phyloP scores from a whole-genome alignment of 2,329 filamentous ascomycete species.

The Apiospora rasikravindrae region DNA sequence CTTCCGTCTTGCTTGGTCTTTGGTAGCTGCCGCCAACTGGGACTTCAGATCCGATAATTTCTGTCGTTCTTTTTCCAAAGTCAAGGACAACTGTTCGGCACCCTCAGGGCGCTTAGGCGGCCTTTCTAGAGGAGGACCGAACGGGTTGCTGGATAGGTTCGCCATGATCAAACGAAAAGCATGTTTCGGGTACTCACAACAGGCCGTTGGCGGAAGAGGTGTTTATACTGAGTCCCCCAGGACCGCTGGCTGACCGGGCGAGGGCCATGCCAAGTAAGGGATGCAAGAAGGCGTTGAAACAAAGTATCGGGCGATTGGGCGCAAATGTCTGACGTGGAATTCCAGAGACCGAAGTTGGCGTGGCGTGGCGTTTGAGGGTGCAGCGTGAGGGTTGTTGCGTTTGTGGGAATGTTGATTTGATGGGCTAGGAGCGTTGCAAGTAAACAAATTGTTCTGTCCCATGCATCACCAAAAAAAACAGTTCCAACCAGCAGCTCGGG shows the following conservation, averaged over 20 bases:
- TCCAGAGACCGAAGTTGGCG: neutral
- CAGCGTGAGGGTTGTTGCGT: neutral
- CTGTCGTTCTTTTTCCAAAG: neutral
- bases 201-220: slow-evolving; percentile 61
- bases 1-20: neutral
- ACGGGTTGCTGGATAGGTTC: neutral
- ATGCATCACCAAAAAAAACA: slow-evolving; percentile 5
- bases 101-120: no score
- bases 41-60: neutral
- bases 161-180: slow-evolving; percentile 22
- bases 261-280: slow-evolving; percentile 10
- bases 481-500: neutral
- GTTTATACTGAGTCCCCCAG: slow-evolving; percentile 67
- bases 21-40: no score
- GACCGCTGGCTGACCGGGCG: slow-evolving; percentile 41
- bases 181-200: slow-evolving; percentile 47
- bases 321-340: neutral
- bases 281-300: neutral
- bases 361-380: neutral
- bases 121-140: neutral
- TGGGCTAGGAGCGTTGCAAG: neutral
- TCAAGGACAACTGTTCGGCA: neutral
- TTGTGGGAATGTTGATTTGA: neutral
- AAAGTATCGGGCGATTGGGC: neutral
- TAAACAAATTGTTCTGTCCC: slow-evolving; percentile 4